Conservation (phyloP, 805 yeast species). For the Myxozyma sirexii region DNA sequence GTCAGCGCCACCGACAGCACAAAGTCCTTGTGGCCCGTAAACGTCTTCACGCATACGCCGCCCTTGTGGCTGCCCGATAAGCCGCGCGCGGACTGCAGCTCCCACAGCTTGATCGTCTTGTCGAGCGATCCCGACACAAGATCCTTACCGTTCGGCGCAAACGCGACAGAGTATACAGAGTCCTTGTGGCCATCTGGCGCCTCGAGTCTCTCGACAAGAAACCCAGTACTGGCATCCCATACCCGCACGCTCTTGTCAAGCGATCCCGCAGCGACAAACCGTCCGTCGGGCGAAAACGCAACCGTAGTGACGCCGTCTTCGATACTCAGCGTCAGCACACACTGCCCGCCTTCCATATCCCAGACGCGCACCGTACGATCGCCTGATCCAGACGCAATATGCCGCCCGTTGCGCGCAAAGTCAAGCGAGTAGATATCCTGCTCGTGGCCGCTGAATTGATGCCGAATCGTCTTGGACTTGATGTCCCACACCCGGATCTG, state of each 20-base stretch:
- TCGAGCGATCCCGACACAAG: slow-evolving; percentile 94
- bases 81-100: slow-evolving; percentile 60
- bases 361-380: slow-evolving; percentile 95
- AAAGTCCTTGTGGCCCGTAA: slow-evolving; percentile 94
- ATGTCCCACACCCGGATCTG: slow-evolving; percentile 94
- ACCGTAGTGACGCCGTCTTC: slow-evolving; percentile 99
- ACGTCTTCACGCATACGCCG: slow-evolving; percentile 78
- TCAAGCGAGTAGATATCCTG: slow-evolving; percentile 96
- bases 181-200: slow-evolving; percentile 96
- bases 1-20: slow-evolving; percentile 92
- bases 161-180: slow-evolving; percentile 92
- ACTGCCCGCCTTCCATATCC: slow-evolving; percentile 89
- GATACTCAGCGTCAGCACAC: slow-evolving; percentile 82
- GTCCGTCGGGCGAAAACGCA: slow-evolving; percentile 94
- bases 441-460: slow-evolving; percentile 84
- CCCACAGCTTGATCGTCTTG: slow-evolving; percentile 95
- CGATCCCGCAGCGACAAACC: slow-evolving; percentile 93
- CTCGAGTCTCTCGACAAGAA: slow-evolving; percentile 87
- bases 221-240: slow-evolving; percentile 94
- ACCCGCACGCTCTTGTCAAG: slow-evolving; percentile 93
- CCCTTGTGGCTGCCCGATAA: slow-evolving; percentile 45
- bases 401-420: slow-evolving; percentile 91
- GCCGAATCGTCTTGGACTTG: slow-evolving; percentile 79
- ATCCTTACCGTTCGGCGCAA: slow-evolving; percentile 87
- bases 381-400: slow-evolving; percentile 93